Evolutionary conservation across 495 filamentous ascomycete species (phyloP), one percentile per base, ranked within the genome.

Genomic region (Penicillium steckii): DNA sequence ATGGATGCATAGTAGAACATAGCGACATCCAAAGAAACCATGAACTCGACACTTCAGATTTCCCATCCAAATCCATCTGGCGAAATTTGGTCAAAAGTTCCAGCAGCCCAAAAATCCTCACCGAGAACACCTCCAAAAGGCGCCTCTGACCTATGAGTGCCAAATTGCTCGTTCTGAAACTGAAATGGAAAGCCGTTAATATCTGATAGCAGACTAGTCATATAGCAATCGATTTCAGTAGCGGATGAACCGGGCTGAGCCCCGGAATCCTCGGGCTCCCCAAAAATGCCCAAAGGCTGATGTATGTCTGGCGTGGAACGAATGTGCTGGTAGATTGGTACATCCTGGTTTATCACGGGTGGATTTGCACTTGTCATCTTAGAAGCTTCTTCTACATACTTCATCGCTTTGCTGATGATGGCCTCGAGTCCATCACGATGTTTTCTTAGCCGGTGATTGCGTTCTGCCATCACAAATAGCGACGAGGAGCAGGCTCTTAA

Each of bases 391-490:
- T 56, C 24, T 15, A 63, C 60, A 42, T 47, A 55, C 18, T 75
- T 69, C 68, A 75, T 72, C 1, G 68, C 70, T 8, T 68, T 62
- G 21, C 68, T 65, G 24, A 75, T 72, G 8, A 73, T 60, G 2
- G 57, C 62, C 38, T 77, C 74, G 0, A 77, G 63, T 0, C 65
- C 61, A 48, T 77, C 71, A n/a, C 74, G 70, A 53, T 75, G 71
- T 17, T 69, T 71, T 32, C 66, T 68, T 13, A 74, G 57, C 30
- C 51, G 60, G 6, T 65, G 50, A 18, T 72, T 70, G 7, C 69
- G 66, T 56, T 77, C 74, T 4, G 69, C 72, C 70, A 77, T 75
- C 22, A 75, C 66, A 49, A 68, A 74, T 8, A 77, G 49, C 3
- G 67, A 64, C 1, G 66, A 61, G 0, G 71, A 75, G 51, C 70